Base-by-base conservation (phyloP, 768 basidiomycete genomes). In the Kwoniella newhampshirensis region DNA sequence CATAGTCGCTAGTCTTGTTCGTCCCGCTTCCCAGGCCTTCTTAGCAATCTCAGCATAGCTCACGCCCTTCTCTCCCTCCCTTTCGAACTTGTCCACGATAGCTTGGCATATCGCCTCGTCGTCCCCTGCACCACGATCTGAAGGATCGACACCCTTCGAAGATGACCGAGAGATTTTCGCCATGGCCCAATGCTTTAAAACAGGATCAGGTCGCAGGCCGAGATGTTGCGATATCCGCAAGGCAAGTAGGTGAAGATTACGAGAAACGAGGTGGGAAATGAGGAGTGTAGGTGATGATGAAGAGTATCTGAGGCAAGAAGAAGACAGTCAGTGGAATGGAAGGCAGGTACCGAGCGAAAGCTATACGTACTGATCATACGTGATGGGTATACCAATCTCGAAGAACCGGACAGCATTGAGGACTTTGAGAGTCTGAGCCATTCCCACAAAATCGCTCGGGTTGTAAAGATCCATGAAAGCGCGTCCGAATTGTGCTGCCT, bases 401-500 rank as follows among this genome's bases (percentile, higher is more conserved):
- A 87, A 91, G 74, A 84, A 87, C 48, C 92, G 83, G 28, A 94
- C 87, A 8, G 92, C 91, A 70, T 98, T 98, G 28, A 98, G 78
- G 36, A 99, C 93, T 71, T 93, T 91, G 23, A 99, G 81, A 1
- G 86, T 86, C 73, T 92, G 88, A 0, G 91, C 92, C 87, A 96
- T 91, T 45, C 85, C 82, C 28, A 98, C 85, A 65, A 96, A 93
- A 68, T 96, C 91, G 0, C 84, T 85, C 3, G 94, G 89, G 72
- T 97, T 89, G 71, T 91, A 88, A 25, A 91, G 81, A 71, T 98
- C 96, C 62, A 99, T 77, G 73, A 92, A 99, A 0, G 90, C 87
- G 59, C 91, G 84, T 1, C 94, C 96, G 69, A 94, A 97, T 73
- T 92, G 92, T 7, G 94, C 94, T n/a, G 93, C 91, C 89, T 94